These are phyloP conservation scores for Colletotrichum cuscutae DNA, from an alignment of 2,329 filamentous ascomycete genomes.

Conservation along the genomic window DNA sequence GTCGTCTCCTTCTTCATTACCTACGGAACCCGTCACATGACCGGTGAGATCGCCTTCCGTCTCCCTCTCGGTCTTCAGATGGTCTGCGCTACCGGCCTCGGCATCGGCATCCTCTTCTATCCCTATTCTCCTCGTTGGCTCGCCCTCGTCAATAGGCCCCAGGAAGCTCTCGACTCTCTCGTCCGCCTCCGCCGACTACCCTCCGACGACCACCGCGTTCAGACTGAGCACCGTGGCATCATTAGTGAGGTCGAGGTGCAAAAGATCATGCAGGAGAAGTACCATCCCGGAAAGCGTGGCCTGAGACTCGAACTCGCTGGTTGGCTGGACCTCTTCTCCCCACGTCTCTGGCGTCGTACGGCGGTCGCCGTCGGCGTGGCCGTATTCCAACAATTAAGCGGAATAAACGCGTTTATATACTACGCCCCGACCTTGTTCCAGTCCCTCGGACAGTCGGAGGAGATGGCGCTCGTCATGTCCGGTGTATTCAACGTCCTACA, in stretches of 20 bases:
- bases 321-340: constrained; percentile 59
- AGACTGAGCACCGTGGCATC: constrained; percentile 60
- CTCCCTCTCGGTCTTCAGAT: constrained; percentile 60
- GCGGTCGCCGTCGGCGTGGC: constrained; percentile 47
- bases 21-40: constrained; percentile 59
- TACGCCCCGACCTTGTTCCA: constrained; percentile 42
- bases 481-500: constrained; percentile 49
- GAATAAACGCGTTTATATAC: constrained; percentile 41
- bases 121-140: constrained; percentile 60
- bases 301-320: constrained; percentile 55
- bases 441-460: constrained; percentile 40
- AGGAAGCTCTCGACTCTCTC: constrained; percentile 51
- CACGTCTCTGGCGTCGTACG: constrained; percentile 54
- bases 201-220: constrained; percentile 52
- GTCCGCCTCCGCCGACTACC: constrained; percentile 54
- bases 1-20: constrained; percentile 65
- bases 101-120: constrained; percentile 54
- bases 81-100: constrained; percentile 50
- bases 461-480: constrained; percentile 45
- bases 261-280: constrained; percentile 48
- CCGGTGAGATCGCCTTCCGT: constrained; percentile 53
- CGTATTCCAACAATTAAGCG: constrained; percentile 39
- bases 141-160: constrained; percentile 47
- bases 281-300: constrained; percentile 46
- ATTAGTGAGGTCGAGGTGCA: constrained; percentile 59